Base-by-base conservation (phyloP, 805 yeast species). In the Candida piceae region DNA sequence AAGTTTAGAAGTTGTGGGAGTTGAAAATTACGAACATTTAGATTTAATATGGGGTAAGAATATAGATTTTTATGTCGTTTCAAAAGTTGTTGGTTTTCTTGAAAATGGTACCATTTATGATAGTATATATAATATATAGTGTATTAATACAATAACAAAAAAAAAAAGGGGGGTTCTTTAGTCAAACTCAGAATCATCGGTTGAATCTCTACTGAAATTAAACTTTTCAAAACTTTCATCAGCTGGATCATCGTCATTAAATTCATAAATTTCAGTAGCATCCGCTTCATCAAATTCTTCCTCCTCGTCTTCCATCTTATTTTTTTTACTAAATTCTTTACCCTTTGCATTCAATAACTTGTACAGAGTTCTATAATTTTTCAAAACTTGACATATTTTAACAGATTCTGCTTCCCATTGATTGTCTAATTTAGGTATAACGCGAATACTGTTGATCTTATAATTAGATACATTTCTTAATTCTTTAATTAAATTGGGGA, bases 41-140 rank as follows among this genome's bases (percentile, higher is more conserved):
- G 98, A 93, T 56, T 72, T 90, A 44, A 65, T 90, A 10, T 90
- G 98, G 98, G 97, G 96, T n/a, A 63, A 70, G 18, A 74, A 78
- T 36, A 82, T 83, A 3, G 74, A 67, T 20, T 45, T 52, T 4
- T 52, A 66, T 36, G 80, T 78, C 4, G 62, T 72, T 32, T 55
- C 63, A 6, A 64, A 67, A 38, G 66, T 74, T 6, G 40, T 65
- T 3, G 55, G 58, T 7, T 55, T 56, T 44, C 31, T 58, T 17
- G 35, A 38, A 13, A 13, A 24, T 13, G 26, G 12, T 9, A 12
- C 13, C 12, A 12, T 7, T n/a, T n/a, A n/a, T n/a, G n/a, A n/a
- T n/a, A n/a, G n/a, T n/a, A n/a, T n/a, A n/a, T n/a, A n/a, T n/a
- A n/a, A n/a, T n/a, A n/a, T n/a, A n/a, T n/a, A n/a, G n/a, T n/a